Evolutionary conservation across 2,329 filamentous ascomycete species (phyloP), one percentile per base, ranked within the genome.

Genomic region (Rhexocercosporidium sp.): DNA sequence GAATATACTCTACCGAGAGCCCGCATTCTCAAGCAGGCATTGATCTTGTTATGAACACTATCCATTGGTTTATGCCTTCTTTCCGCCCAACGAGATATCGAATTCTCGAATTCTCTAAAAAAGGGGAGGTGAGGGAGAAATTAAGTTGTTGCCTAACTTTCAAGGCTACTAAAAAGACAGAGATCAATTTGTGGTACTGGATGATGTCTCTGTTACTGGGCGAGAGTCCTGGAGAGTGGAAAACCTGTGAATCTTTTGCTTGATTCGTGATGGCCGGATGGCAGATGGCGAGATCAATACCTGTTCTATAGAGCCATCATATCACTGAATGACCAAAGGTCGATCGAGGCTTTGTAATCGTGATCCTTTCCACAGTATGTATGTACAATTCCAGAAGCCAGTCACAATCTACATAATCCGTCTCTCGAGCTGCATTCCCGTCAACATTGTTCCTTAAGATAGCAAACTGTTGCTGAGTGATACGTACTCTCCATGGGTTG

Each of bases 401-500:
- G n/a, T n/a, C 39, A 25, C 49, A 66, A 20, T 65, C 64, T 74
- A 75, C 25, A 73, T 56, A 37, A 75, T 69, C n/a, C 76, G 74
- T 47, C 73, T 76, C 71, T 78, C 76, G 54, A 74, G 69, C 76
- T 78, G 60, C 63, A 31, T 20, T 53, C 34, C 20, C 6, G 16
- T 71, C 56, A 69, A 65, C 64, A 64, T 11, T 18, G 56, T 20
- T 16, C 22, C 8, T 47, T 34, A 7, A 3, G n/a, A 20, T 11
- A 27, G 18, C 12, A 8, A 25, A 0, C n/a, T n/a, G n/a, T n/a
- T 22, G 44, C 16, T 37, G 39, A 12, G 49, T 44, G 46, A 69
- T 54, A 74, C 77, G 37, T 76, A 81, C 79, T 72, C 77, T 80
- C 79, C 79, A 81, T 62, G 77, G 77, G 66, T 80, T 81, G 74